These are phyloP conservation scores for Phoma sp. DNA, from an alignment of 2,329 filamentous ascomycete species.

Conservation along the genomic window DNA sequence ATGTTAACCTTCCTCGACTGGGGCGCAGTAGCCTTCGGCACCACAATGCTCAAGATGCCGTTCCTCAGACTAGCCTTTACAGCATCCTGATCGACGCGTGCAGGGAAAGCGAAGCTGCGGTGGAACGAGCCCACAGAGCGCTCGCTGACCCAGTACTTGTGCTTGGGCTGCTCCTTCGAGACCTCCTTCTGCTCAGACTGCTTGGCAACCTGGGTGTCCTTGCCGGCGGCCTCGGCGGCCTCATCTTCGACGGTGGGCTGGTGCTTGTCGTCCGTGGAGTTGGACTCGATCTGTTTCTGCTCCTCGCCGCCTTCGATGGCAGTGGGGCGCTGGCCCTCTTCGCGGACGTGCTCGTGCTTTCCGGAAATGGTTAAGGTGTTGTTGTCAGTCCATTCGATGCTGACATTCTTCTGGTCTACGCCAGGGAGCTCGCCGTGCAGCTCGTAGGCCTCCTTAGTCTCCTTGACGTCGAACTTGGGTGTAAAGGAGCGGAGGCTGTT, in stretches of 20 bases:
- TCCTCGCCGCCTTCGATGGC: conserved; percentile 51
- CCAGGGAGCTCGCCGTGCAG: conserved; percentile 83
- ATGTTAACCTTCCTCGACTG: conserved; percentile 63
- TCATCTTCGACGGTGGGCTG: conserved; percentile 73
- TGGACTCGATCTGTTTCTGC: conserved; percentile 33
- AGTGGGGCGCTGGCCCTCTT: conserved; percentile 61
- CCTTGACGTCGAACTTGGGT: conserved; percentile 80
- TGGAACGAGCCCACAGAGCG: conserved; percentile 67
- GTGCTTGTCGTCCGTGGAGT: conserved; percentile 18
- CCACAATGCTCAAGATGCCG: conserved; percentile 63
- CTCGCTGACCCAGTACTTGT: conserved; percentile 74
- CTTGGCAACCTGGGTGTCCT: conserved; percentile 38
- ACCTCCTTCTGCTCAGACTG: conserved; percentile 48
- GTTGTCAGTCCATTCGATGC: conserved; percentile 79
- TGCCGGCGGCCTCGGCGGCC: conserved; percentile 31
- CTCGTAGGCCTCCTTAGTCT: conserved; percentile 73
- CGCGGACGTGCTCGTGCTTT: conserved; percentile 69
- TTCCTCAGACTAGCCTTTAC: conserved; percentile 68
- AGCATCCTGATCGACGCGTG: conserved; percentile 64
- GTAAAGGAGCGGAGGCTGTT: conserved; percentile 65
- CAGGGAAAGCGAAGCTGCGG: conserved; percentile 66
- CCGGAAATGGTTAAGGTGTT: conserved; percentile 77
- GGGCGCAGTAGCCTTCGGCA: conserved; percentile 63
- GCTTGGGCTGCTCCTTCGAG: conserved; percentile 56
- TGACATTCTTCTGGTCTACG: conserved; percentile 74